A percentile compares a stretch with the other conserved stretches of the same genome.
Conservation (phyloP, 2,329 filamentous ascomycete genomes). For the Phaeosphaeria sp. region DNA sequence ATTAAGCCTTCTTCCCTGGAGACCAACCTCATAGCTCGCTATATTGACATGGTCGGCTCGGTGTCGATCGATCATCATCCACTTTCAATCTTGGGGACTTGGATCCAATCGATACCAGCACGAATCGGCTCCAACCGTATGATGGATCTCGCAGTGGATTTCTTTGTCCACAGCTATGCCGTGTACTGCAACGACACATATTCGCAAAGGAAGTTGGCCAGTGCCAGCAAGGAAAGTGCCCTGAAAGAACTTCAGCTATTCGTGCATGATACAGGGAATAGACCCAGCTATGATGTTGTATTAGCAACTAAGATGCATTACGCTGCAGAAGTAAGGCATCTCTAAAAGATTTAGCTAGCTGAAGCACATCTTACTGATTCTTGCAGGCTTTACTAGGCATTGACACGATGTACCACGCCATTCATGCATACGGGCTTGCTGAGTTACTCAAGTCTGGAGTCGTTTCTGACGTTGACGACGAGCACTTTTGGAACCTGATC, state of each 20-base stretch:
- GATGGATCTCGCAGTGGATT: constrained; percentile 38
- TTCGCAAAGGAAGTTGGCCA: constrained; percentile 25
- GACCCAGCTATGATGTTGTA: constrained; percentile 31
- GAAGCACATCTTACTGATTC: too few relatives aligned
- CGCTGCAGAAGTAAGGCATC: constrained; percentile 30
- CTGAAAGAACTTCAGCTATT: constrained; percentile 31
- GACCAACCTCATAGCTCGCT: constrained; percentile 27
- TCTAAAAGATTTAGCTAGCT: too few relatives aligned
- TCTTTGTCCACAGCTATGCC: constrained; percentile 29
- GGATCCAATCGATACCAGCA: constrained; percentile 36
- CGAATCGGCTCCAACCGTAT: constrained; percentile 31
- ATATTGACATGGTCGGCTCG: constrained; percentile 29
- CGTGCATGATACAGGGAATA: constrained; percentile 13
- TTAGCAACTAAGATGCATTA: constrained; percentile 40
- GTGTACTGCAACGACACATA: constrained; percentile 27
- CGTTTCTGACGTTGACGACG: constrained; percentile 28
- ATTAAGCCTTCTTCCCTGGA: constrained; percentile 23
- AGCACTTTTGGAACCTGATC: constrained; percentile 40
- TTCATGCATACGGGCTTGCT: constrained; percentile 35
- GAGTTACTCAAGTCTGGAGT: constrained; percentile 33
- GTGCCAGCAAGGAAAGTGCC: constrained; percentile 32
- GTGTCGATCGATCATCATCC: constrained; percentile 20
- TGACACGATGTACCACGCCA: constrained; percentile 34
- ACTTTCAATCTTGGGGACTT: constrained; percentile 33
- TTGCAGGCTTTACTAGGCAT: constrained; percentile 31